These are phyloP conservation scores for Setaria viridis DNA, from an alignment of 202 grass and related monocot genomes.

Conservation along the genomic window DNA sequence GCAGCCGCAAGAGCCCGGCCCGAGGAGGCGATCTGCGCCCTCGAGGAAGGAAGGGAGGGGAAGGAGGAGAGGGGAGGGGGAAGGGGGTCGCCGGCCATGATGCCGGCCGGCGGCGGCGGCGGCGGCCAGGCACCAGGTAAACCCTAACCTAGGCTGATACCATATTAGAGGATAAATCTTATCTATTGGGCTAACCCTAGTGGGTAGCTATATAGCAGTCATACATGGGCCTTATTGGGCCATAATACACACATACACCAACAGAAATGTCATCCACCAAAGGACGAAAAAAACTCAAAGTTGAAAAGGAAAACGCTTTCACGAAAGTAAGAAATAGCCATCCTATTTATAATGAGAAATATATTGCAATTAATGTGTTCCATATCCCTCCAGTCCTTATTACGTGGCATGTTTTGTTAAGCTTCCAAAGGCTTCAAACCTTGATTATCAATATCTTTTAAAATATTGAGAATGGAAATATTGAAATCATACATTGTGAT, in stretches of 20 bases:
- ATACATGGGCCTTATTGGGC: too few species aligned
- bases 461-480: background rate
- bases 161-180: too few species aligned
- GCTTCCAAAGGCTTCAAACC: background rate
- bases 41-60: too few species aligned
- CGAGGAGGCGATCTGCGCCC: too few species aligned
- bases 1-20: too few species aligned
- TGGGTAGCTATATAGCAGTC: too few species aligned
- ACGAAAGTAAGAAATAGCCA: background rate
- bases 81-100: too few species aligned
- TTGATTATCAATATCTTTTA: background rate
- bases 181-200: too few species aligned
- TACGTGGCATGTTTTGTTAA: background rate
- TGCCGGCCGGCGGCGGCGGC: too few species aligned
- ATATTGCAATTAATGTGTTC: background rate
- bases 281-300: conserved; percentile 17
- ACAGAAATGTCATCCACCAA: conserved; percentile 20
- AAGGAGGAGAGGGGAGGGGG: too few species aligned
- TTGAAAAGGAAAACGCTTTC: background rate
- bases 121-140: too few species aligned
- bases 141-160: too few species aligned
- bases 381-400: background rate
- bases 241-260: background rate
- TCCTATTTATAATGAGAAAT: background rate
- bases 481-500: background rate